Percentiles rank a stretch among this genome's conserved stretches.
Evolutionary conservation across 331 rosid species (phyloP).

Genomic region (Erythrophleum ivorense): DNA sequence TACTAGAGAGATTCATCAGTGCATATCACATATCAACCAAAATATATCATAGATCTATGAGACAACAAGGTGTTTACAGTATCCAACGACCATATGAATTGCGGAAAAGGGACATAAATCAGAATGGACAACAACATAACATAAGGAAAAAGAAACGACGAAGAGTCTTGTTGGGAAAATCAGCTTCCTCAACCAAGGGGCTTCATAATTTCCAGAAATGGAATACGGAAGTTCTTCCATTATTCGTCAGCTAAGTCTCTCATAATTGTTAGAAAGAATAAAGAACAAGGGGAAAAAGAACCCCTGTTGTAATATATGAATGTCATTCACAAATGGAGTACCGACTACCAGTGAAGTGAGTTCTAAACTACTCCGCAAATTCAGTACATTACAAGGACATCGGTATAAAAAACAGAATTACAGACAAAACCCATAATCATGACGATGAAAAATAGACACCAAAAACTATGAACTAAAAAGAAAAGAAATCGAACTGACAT

Average conservation of each 20-base stretch:
- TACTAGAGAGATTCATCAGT: not conserved
- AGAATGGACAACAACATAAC: not conserved
- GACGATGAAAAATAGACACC: not conserved
- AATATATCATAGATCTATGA: not conserved
- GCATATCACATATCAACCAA: not conserved
- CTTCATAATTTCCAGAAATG: not conserved
- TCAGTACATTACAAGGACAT: not conserved
- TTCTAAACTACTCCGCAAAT: not conserved
- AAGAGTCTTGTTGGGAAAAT: not conserved
- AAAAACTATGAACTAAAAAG: not conserved
- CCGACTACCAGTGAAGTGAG: not conserved
- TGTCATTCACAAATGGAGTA: not conserved
- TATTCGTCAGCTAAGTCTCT: not conserved
- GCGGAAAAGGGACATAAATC: not conserved
- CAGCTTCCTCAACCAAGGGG: not conserved
- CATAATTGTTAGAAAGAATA: no score
- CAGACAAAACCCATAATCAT: not conserved
- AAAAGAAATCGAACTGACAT: slow-evolving; percentile 36
- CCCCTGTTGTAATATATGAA: not conserved
- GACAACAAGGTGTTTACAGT: not conserved
- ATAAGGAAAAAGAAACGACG: not conserved
- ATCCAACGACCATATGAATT: not conserved
- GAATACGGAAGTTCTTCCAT: not conserved
- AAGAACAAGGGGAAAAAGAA: not conserved
- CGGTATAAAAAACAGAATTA: not conserved